Evolutionary conservation across 1,139 yeast species (phyloP), one percentile per base, ranked within the genome.

Genomic region (Zhuliangozyma blackwelliae): DNA sequence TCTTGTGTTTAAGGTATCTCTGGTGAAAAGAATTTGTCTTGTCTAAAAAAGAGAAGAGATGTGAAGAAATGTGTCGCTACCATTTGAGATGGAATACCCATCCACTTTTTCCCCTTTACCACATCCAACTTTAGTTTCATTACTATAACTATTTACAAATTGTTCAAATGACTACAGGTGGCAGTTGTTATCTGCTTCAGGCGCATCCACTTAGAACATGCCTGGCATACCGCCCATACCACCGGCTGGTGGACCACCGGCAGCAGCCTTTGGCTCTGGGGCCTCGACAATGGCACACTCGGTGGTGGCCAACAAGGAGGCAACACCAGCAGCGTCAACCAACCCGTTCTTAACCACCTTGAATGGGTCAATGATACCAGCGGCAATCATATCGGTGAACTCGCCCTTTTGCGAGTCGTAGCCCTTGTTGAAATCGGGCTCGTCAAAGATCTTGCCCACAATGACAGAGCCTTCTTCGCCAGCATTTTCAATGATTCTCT

Each of bases 241-340:
- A 41, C 77, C 75, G 40, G 78, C 75, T 49, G 80, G 75, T 47
- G 79, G 72, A 35, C 68, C 53, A 42, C 86, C 75, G 47, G 89
- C 78, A 48, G 83, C 66, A 50, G 81, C 75, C 65, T 86, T 77
- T 53, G 92, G 95, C 68, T 86, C 90, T 52, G 97, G 97, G 54
- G 95, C 96, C 55, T 90, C 97, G 45, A 90, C 97, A 59, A 92
- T 88, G 48, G 97, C 97, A 68, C 97, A 94, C 72, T 92, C 99
- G 47, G 98, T 92, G 40, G 98, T 94, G 50, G 97, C 98, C 65
- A 92, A 79, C 63, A 92, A 77, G 23, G 97, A 89, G 37, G 99
- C 98, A 50, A 92, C 98, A 72, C 97, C 96, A 40, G 95, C 78
- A 43, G 99, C 99, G 57, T 92, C 98, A 40, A 89, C 92, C 57